phyloP scores from a whole-genome alignment of 345 rosid genomes.

The Excoecaria agallocha region DNA sequence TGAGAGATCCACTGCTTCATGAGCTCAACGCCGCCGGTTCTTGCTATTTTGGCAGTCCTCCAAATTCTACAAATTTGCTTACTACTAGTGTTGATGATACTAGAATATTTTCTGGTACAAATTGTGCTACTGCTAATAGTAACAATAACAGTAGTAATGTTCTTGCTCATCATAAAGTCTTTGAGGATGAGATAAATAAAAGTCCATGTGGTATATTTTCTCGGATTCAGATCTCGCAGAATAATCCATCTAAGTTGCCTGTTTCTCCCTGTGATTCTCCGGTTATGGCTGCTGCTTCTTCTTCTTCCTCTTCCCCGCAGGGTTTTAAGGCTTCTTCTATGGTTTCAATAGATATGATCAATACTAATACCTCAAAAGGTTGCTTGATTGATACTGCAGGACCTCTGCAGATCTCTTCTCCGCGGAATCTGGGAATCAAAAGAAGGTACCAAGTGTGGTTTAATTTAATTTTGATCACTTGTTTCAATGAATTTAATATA shows the following conservation, averaged over 20 bases:
- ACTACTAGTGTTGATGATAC: slow-evolving; percentile 13
- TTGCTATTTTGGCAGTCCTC: slow-evolving; percentile 17
- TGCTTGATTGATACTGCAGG: slow-evolving; percentile 46
- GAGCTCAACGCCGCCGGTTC: slow-evolving; percentile 37
- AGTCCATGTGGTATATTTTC: slow-evolving; percentile 48
- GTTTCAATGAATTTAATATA: slow-evolving; percentile 32
- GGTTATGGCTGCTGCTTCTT: slow-evolving; percentile 22
- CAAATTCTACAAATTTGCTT: slow-evolving; percentile 15
- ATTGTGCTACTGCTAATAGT: slow-evolving; percentile 1
- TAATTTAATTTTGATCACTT: slow-evolving; percentile 9
- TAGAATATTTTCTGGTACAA: slow-evolving; percentile 9
- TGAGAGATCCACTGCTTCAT: slow-evolving; percentile 69
- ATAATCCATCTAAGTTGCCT: slow-evolving; percentile 20
- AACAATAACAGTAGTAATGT: slow-evolving; percentile 7
- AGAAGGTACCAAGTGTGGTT: slow-evolving; percentile 51
- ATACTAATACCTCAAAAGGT: slow-evolving; percentile 31
- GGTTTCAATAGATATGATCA: slow-evolving; percentile 39
- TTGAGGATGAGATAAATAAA: slow-evolving; percentile 38
- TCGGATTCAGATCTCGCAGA: slow-evolving; percentile 64
- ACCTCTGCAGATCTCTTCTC: slow-evolving; percentile 80
- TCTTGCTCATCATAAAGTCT: slow-evolving; percentile 17
- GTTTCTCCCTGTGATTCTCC: slow-evolving; percentile 48
- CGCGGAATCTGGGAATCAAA: slow-evolving; percentile 81
- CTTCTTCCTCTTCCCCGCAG: slow-evolving; percentile 32
- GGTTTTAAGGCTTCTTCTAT: slow-evolving; percentile 34